Conservation (phyloP, 176 grass and related monocot genomes). For the Calamus simplicifolius region DNA sequence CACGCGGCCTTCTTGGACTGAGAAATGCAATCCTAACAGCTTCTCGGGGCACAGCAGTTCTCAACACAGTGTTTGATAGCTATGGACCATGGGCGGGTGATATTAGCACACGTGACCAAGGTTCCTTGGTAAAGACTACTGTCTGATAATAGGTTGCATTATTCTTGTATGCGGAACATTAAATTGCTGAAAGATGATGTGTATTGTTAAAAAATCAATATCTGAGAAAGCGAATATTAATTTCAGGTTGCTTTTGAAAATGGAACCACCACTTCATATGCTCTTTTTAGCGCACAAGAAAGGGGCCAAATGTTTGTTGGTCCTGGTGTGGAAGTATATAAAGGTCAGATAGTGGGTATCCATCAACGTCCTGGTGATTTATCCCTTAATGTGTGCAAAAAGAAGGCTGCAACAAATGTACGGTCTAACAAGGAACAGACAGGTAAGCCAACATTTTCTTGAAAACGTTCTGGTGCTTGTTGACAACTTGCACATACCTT, state of each 20-base stretch:
- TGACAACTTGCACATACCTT: too few relatives aligned
- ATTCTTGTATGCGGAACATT: too few relatives aligned
- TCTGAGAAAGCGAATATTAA: constrained; percentile 24
- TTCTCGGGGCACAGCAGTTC: constrained; percentile 79
- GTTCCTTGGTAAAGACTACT: constrained; percentile 64
- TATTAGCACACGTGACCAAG: constrained; percentile 66
- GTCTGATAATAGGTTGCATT: neutral
- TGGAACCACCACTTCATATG: constrained; percentile 85
- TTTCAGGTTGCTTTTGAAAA: constrained; percentile 85
- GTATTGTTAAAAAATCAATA: neutral
- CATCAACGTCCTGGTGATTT: constrained; percentile 91
- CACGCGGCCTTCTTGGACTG: constrained; percentile 89
- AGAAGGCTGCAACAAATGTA: constrained; percentile 95
- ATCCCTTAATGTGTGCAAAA: constrained; percentile 96
- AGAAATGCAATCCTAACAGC: constrained; percentile 87
- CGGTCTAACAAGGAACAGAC: constrained; percentile 97
- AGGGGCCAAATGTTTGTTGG: constrained; percentile 76
- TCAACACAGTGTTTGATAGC: constrained; percentile 91
- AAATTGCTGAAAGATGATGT: neutral
- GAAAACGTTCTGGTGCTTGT: too few relatives aligned
- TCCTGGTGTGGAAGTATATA: constrained; percentile 77
- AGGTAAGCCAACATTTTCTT: constrained; percentile 29
- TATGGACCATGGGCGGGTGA: constrained; percentile 80
- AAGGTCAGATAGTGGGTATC: constrained; percentile 94
- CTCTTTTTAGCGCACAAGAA: constrained; percentile 89